These are phyloP conservation scores for Excoecaria agallocha DNA, from an alignment of 345 rosid species.

Conservation along the genomic window DNA sequence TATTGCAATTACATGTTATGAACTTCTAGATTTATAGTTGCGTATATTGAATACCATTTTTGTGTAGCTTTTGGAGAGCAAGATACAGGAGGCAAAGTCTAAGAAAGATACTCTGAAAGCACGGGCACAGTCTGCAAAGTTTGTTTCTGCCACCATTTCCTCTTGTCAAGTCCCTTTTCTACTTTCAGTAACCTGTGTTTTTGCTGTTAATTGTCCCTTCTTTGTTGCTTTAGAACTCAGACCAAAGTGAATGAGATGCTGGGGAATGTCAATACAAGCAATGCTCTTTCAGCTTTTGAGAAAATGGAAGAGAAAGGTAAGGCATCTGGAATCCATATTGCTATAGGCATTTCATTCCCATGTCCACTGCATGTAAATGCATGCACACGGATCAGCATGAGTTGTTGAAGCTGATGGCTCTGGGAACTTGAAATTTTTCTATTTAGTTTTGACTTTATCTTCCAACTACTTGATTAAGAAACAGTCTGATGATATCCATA, in stretches of 20 bases:
- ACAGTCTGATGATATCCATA: too few relatives aligned
- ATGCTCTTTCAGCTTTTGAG: conserved; percentile 72
- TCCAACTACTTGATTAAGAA: too few relatives aligned
- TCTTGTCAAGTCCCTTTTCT: conserved; percentile 3
- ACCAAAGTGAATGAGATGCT: conserved; percentile 79
- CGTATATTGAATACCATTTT: conserved; percentile 22
- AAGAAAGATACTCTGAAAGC: conserved; percentile 97
- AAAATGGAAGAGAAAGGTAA: conserved; percentile 92
- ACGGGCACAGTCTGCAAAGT: conserved; percentile 86
- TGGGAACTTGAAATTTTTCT: background rate
- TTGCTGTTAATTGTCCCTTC: conserved; percentile 8
- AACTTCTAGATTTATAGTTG: conserved; percentile 13
- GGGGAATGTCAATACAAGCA: conserved; percentile 72
- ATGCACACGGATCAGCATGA: background rate
- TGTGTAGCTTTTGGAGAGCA: conserved; percentile 91
- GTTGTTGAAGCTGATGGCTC: background rate
- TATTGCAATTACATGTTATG: conserved; percentile 19
- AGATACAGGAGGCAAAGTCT: conserved; percentile 94
- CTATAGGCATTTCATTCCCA: background rate
- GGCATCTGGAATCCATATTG: conserved; percentile 4
- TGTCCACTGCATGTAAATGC: background rate
- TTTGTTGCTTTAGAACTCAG: conserved; percentile 49
- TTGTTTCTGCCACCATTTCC: conserved; percentile 29
- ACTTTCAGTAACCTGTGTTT: background rate
- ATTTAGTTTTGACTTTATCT: background rate